phyloP scores from a whole-genome alignment of 192 early-diverging fungal species.

The Coemansia erecta region DNA sequence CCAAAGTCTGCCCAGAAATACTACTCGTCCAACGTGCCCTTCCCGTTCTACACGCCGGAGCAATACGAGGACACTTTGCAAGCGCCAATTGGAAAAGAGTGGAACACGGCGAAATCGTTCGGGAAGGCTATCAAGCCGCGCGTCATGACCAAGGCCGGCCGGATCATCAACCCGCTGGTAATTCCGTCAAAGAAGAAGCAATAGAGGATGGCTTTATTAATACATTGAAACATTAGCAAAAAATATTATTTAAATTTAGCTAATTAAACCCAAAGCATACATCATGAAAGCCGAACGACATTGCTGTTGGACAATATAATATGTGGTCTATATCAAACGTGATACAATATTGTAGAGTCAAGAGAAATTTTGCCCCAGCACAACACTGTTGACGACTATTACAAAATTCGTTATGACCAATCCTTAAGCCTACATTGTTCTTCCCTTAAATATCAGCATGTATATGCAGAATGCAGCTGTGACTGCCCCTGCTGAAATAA shows the following conservation, averaged over 20 bases:
- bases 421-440: neutral
- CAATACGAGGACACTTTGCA: constrained; percentile 88
- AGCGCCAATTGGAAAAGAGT: constrained; percentile 91
- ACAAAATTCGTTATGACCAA: no score
- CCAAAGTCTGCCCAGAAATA: constrained; percentile 77
- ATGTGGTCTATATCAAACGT: no score
- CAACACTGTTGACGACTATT: no score
- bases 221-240: neutral
- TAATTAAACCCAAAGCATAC: no score
- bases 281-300: no score
- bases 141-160: constrained; percentile 78
- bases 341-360: no score
- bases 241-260: no score
- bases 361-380: no score
- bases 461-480: neutral
- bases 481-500: neutral
- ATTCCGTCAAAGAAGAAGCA: constrained; percentile 61
- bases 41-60: constrained; percentile 77
- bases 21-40: constrained; percentile 69
- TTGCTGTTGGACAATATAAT: no score
- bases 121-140: constrained; percentile 76
- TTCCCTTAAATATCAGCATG: neutral
- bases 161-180: constrained; percentile 81
- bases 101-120: constrained; percentile 81
- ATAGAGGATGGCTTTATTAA: constrained; percentile 2